Conservation (phyloP, 192 early-diverging fungal species). For the Funneliformis geosporum region DNA sequence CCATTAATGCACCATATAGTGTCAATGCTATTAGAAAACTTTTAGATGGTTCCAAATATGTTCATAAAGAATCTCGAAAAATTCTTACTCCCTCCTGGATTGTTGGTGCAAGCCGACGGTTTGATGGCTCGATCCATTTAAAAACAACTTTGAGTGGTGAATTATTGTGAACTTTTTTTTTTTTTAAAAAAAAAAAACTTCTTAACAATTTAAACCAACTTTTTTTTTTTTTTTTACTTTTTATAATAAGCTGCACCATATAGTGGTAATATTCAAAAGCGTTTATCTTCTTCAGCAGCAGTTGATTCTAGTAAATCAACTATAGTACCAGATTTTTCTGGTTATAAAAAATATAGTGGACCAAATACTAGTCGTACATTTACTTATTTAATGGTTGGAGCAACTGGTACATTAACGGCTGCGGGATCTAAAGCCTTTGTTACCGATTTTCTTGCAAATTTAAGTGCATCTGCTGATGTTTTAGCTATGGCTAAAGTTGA, state of each 20-base stretch:
- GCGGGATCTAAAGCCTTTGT: conserved; percentile 88
- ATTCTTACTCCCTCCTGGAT: conserved; percentile 20
- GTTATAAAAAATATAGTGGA: conserved; percentile 70
- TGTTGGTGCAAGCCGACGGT: conserved; percentile 37
- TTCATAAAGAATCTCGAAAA: conserved; percentile 40
- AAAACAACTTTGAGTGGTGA: conserved; percentile 54
- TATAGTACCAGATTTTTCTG: conserved; percentile 72
- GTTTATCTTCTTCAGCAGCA: conserved; percentile 45
- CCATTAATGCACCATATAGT: conserved; percentile 49
- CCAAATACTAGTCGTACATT: conserved; percentile 71
- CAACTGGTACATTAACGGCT: conserved; percentile 80
- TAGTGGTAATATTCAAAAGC: conserved; percentile 24
- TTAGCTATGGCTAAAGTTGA: conserved; percentile 98
- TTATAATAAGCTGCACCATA: background rate
- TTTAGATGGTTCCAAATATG: conserved; percentile 43
- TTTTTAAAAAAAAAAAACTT: background rate
- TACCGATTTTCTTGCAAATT: conserved; percentile 77
- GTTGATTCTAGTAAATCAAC: conserved; percentile 60
- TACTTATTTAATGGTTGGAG: conserved; percentile 94
- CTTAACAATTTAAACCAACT: background rate
- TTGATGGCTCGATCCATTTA: conserved; percentile 41
- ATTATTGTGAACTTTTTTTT: background rate
- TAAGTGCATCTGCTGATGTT: conserved; percentile 97
- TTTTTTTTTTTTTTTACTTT: background rate
- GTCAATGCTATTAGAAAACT: conserved; percentile 46